These are phyloP conservation scores for Alternaria gansuensis DNA, from an alignment of 2,329 filamentous ascomycete genomes.

Conservation along the genomic window DNA sequence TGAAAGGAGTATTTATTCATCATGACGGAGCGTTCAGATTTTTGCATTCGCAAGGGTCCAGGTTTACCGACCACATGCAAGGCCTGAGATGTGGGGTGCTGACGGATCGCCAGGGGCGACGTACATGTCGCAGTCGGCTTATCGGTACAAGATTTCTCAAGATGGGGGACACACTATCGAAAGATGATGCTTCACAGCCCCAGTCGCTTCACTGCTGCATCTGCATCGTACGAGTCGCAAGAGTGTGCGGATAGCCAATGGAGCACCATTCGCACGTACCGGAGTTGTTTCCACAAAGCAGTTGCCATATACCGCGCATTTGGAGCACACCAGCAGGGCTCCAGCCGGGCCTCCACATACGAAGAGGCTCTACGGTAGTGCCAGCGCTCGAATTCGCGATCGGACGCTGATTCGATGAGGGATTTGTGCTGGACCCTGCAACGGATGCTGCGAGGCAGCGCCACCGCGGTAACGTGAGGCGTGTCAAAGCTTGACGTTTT, in stretches of 20 bases:
- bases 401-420: constrained; percentile 14
- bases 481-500: constrained; percentile 26
- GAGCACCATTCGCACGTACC: neutral
- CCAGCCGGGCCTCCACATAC: constrained; percentile 5
- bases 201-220: constrained; percentile 20
- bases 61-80: constrained; percentile 12
- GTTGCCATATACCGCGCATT: constrained; percentile 3
- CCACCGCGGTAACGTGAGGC: constrained; percentile 26
- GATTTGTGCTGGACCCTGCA: constrained; percentile 17
- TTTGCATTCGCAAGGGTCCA: constrained; percentile 18
- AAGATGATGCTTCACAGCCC: constrained; percentile 32
- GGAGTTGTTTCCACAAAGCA: constrained; percentile 6
- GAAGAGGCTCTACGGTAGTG: constrained; percentile 17
- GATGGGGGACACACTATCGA: constrained; percentile 7
- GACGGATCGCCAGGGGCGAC: constrained; percentile 21
- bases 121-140: constrained; percentile 5
- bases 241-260: neutral
- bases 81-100: constrained; percentile 15
- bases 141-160: constrained; percentile 11
- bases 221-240: neutral
- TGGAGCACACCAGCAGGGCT: constrained; percentile 11
- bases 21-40: constrained; percentile 25
- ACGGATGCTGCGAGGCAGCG: constrained; percentile 20
- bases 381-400: constrained; percentile 7
- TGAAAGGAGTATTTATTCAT: constrained; percentile 8